phyloP scores from a whole-genome alignment of 257 asterid species.

The Striga asiatica region DNA sequence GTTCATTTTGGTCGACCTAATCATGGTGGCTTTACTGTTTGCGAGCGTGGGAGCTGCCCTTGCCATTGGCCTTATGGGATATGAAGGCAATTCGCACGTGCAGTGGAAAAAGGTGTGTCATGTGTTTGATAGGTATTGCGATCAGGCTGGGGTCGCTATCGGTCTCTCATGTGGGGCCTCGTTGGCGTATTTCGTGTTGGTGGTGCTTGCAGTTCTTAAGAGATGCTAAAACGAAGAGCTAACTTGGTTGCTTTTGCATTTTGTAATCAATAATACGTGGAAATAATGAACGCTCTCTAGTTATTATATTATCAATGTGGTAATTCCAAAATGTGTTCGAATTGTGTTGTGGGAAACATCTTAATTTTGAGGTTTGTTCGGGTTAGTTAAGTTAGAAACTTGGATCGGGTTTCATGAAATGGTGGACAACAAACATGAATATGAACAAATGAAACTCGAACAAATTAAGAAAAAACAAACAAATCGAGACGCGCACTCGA shows the following conservation, averaged over 20 bases:
- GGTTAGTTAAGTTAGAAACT: no score
- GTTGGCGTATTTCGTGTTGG: conserved; percentile 27
- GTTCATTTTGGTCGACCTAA: conserved; percentile 33
- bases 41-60: conserved; percentile 46
- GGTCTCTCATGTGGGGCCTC: conserved; percentile 33
- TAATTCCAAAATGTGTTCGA: neutral
- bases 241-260: neutral
- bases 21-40: conserved; percentile 56
- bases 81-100: conserved; percentile 47
- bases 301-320: neutral
- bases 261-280: neutral
- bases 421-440: no score
- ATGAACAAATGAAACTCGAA: no score
- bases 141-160: conserved; percentile 31
- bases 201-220: conserved; percentile 36
- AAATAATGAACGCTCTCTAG: neutral
- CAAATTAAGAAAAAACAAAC: no score
- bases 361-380: no score
- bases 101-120: conserved; percentile 56
- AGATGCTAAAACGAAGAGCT: conserved; percentile 1
- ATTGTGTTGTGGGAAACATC: neutral
- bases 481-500: no score
- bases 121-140: conserved; percentile 36
- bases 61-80: conserved; percentile 50
- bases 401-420: no score